Percentiles rank a stretch among this genome's conserved stretches.
Conservation (phyloP, 1,139 yeast species). For the Komagataea norvegica region DNA sequence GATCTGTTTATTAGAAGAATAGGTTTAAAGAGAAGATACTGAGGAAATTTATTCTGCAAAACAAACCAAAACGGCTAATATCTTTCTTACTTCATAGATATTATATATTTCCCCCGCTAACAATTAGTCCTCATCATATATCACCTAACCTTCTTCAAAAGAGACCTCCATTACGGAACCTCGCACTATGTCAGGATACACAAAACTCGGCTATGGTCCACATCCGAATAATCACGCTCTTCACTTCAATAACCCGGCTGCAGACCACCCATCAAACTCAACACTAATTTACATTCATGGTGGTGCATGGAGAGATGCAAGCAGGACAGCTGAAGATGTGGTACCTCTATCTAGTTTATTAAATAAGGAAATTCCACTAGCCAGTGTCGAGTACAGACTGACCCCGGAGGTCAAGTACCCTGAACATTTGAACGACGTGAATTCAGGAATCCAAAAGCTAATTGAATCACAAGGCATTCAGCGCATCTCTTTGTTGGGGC, state of each 20-base stretch:
- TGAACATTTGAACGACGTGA: constrained; percentile 53
- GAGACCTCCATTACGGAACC: too few species aligned
- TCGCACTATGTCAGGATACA: too few species aligned
- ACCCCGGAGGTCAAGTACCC: constrained; percentile 67
- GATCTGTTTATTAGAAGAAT: too few species aligned
- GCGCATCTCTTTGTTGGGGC: constrained; percentile 50
- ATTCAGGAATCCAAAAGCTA: constrained; percentile 36
- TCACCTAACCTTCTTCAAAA: too few species aligned
- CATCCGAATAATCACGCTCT: constrained; percentile 8
- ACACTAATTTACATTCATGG: constrained; percentile 62
- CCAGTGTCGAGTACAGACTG: constrained; percentile 57
- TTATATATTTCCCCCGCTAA: too few species aligned
- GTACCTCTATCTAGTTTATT: constrained; percentile 31
- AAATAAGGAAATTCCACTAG: constrained; percentile 19
- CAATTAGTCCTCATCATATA: too few species aligned
- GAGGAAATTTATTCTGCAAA: too few species aligned
- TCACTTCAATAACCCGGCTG: constrained; percentile 7
- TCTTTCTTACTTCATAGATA: too few species aligned
- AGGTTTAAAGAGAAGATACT: too few species aligned
- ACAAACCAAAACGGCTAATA: too few species aligned
- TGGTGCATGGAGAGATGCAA: constrained; percentile 83
- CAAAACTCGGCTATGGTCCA: constrained; percentile 3
- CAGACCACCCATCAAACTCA: constrained; percentile 11
- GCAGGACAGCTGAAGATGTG: constrained; percentile 55
- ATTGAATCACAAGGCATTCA: constrained; percentile 29